These are phyloP conservation scores for Pseudogymnoascus sp. DNA, from an alignment of 2,329 filamentous ascomycete species.

Conservation along the genomic window DNA sequence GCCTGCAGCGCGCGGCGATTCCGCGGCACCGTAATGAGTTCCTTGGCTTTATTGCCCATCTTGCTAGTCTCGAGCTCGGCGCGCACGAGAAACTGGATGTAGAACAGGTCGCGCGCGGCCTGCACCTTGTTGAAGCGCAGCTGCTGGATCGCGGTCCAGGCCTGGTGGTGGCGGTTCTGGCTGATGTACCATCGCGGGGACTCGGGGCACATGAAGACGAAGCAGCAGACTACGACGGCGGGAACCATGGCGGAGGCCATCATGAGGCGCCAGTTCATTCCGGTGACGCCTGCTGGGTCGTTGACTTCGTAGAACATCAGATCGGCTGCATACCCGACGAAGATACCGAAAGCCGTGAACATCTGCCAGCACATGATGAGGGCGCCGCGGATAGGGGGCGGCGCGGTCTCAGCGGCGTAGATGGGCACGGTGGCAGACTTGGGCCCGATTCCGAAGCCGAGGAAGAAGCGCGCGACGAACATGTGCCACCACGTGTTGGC, in stretches of 20 bases:
- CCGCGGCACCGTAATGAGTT: constrained; percentile 51
- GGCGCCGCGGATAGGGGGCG: constrained; percentile 54
- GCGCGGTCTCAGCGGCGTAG: constrained; percentile 60
- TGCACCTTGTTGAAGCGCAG: constrained; percentile 45
- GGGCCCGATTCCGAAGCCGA: constrained; percentile 63
- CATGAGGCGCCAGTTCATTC: constrained; percentile 60
- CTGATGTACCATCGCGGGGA: constrained; percentile 44
- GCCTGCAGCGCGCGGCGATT: constrained; percentile 54
- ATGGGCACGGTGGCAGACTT: constrained; percentile 64
- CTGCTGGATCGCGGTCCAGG: constrained; percentile 37
- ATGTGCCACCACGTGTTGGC: constrained; percentile 58
- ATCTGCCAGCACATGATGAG: constrained; percentile 67
- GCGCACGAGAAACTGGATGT: constrained; percentile 48
- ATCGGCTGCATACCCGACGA: constrained; percentile 51
- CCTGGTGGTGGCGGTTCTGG: constrained; percentile 38
- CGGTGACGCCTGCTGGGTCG: constrained; percentile 43
- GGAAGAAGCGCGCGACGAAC: constrained; percentile 60
- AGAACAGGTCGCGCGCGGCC: constrained; percentile 47
- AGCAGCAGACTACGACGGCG: constrained; percentile 46
- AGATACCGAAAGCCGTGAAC: constrained; percentile 41
- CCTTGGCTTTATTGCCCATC: constrained; percentile 42
- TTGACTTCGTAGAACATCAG: constrained; percentile 51
- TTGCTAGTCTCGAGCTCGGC: constrained; percentile 44
- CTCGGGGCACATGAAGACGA: constrained; percentile 34
- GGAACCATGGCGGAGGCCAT: constrained; percentile 58